Percentiles rank a stretch among this genome's conserved stretches.
Conservation (phyloP, 2,329 filamentous ascomycete genomes). For the Botrytis paeoniae region DNA sequence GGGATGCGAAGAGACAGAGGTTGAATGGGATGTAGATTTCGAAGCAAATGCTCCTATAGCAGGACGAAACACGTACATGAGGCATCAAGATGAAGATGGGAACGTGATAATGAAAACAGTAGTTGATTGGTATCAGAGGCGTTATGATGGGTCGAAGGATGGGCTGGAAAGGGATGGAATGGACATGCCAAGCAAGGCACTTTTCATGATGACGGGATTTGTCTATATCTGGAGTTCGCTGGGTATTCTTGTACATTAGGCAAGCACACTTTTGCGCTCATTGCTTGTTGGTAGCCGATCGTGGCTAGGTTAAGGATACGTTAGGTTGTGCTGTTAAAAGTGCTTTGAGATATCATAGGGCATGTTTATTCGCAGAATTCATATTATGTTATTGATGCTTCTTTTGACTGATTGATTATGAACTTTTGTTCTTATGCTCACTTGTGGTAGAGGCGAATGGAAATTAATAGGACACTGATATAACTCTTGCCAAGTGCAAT, state of each 20-base stretch:
- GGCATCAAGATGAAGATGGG: background rate
- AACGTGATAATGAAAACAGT: background rate
- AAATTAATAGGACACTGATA: background rate
- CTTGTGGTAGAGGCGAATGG: background rate
- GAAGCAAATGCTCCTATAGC: background rate
- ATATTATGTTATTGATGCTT: background rate
- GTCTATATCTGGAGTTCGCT: background rate
- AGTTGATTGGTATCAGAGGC: background rate
- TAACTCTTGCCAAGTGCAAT: background rate
- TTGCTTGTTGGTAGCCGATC: background rate
- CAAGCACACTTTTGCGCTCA: background rate
- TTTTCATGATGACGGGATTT: background rate
- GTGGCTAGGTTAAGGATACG: background rate
- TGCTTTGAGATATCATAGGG: background rate
- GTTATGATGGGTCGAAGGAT: constrained; percentile 2
- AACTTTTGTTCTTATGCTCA: background rate
- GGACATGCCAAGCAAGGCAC: background rate
- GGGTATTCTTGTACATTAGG: background rate
- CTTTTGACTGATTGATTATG: background rate
- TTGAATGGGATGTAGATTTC: constrained; percentile 25
- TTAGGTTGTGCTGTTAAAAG: background rate
- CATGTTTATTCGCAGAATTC: background rate
- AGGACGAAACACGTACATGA: background rate
- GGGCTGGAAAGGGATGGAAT: background rate
- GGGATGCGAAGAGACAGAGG: constrained; percentile 38